Evolutionary conservation across 1,139 yeast genomes (phyloP).

Genomic region (Nakaseomyces kungkrabaensis): DNA sequence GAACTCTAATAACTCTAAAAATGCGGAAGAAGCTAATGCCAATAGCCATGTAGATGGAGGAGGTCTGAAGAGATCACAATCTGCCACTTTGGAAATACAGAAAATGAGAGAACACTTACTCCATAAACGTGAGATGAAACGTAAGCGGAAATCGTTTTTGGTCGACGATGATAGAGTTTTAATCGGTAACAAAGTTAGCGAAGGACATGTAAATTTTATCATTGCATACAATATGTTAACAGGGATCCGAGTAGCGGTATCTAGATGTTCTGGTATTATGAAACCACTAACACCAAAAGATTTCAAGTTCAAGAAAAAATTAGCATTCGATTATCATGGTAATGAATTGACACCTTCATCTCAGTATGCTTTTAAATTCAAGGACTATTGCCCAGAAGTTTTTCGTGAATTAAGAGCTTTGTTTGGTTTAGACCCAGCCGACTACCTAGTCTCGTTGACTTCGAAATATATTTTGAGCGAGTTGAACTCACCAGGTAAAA

Average conservation of each 20-base stretch:
- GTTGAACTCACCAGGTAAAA: conserved; percentile 91
- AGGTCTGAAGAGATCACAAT: conserved; percentile 22
- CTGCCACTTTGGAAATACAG: conserved; percentile 26
- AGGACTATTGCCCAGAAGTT: conserved; percentile 92
- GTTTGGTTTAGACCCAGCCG: conserved; percentile 92
- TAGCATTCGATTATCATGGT: conserved; percentile 81
- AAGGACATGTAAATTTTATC: conserved; percentile 87
- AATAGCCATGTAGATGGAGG: conserved; percentile 7
- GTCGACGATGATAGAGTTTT: conserved; percentile 54
- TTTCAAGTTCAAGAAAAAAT: conserved; percentile 60
- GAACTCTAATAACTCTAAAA: background rate
- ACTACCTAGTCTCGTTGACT: conserved; percentile 82
- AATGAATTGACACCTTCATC: conserved; percentile 80
- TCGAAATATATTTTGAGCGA: conserved; percentile 89
- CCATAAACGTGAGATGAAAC: conserved; percentile 27
- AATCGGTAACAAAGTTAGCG: conserved; percentile 75
- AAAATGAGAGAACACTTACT: conserved; percentile 25
- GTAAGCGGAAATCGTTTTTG: conserved; percentile 26
- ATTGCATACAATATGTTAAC: conserved; percentile 97
- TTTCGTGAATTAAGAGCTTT: conserved; percentile 71
- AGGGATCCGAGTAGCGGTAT: conserved; percentile 91
- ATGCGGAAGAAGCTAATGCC: background rate
- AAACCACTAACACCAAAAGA: conserved; percentile 61
- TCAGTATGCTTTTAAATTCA: conserved; percentile 90
- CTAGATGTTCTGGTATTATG: conserved; percentile 82